Conservation (phyloP, 1,284 basidiomycete genomes). For the Leccinum variabile region DNA sequence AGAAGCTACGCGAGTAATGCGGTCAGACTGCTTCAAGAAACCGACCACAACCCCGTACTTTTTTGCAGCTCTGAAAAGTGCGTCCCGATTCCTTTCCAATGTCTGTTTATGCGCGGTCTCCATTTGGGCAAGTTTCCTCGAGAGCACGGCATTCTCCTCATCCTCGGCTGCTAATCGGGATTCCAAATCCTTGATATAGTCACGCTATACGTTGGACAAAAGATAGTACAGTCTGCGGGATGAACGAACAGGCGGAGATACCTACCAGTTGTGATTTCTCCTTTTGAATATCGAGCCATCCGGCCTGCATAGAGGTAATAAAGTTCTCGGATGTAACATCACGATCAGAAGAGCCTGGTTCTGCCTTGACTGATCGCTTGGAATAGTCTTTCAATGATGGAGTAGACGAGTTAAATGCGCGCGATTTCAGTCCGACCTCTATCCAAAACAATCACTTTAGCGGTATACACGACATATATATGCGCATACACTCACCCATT, state of each 20-base stretch:
- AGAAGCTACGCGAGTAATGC: constrained; percentile 14
- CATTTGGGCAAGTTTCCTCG: constrained; percentile 14
- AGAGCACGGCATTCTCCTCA: constrained; percentile 19
- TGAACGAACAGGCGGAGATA: background rate
- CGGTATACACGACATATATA: background rate
- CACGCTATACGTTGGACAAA: constrained; percentile 16
- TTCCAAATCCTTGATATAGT: constrained; percentile 22
- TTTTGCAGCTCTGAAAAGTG: constrained; percentile 19
- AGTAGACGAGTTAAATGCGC: background rate
- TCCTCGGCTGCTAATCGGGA: constrained; percentile 21
- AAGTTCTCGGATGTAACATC: background rate
- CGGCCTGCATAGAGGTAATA: constrained; percentile 1
- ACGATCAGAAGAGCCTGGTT: background rate
- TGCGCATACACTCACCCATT: constrained; percentile 31
- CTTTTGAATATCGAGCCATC: background rate
- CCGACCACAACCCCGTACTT: constrained; percentile 14
- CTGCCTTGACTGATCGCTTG: constrained; percentile 9
- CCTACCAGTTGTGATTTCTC: constrained; percentile 20
- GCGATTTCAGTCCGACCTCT: constrained; percentile 13
- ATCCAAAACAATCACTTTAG: constrained; percentile 1
- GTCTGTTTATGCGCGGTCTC: constrained; percentile 22
- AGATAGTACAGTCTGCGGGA: background rate
- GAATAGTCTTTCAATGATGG: constrained; percentile 11
- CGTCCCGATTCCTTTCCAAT: constrained; percentile 21
- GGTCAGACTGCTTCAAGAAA: constrained; percentile 1